phyloP scores from a whole-genome alignment of 2,329 filamentous ascomycete genomes.

The Pseudogymnoascus sp. region DNA sequence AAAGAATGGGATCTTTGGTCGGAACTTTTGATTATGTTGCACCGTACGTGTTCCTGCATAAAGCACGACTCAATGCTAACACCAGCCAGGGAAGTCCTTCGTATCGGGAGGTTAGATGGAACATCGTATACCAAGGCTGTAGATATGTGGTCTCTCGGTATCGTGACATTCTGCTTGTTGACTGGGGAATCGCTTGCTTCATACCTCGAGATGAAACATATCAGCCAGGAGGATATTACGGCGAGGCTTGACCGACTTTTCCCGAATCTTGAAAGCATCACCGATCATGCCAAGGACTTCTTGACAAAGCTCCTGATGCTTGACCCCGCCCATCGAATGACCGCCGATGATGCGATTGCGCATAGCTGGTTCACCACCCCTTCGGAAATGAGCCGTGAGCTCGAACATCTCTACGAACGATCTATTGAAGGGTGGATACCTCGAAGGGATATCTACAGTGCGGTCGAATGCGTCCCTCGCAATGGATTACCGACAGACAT shows the following conservation, averaged over 20 bases:
- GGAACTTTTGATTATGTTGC: constrained; percentile 28
- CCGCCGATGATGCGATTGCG: constrained; percentile 27
- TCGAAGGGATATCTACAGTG: constrained; percentile 16
- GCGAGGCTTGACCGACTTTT: neutral
- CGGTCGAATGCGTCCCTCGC: constrained; percentile 22
- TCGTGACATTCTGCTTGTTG: constrained; percentile 23
- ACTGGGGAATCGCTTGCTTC: constrained; percentile 21
- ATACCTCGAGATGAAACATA: constrained; percentile 13
- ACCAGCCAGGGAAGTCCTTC: constrained; percentile 10
- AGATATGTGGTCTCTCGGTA: constrained; percentile 29
- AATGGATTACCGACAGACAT: neutral
- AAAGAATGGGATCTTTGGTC: constrained; percentile 24
- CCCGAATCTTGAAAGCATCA: constrained; percentile 14
- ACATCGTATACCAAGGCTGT: constrained; percentile 25
- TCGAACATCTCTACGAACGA: constrained; percentile 22
- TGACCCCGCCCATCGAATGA: constrained; percentile 29
- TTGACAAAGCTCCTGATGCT: constrained; percentile 32
- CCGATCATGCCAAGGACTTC: constrained; percentile 25
- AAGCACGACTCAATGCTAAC: neutral
- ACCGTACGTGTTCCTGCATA: constrained; percentile 22
- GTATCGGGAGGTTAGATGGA: constrained; percentile 21
- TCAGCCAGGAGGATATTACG: constrained; percentile 1
- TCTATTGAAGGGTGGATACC: constrained; percentile 24
- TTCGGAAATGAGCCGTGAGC: constrained; percentile 18
- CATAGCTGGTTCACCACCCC: constrained; percentile 34